phyloP scores from a whole-genome alignment of 257 asterid species.

The Capsicum chinense region DNA sequence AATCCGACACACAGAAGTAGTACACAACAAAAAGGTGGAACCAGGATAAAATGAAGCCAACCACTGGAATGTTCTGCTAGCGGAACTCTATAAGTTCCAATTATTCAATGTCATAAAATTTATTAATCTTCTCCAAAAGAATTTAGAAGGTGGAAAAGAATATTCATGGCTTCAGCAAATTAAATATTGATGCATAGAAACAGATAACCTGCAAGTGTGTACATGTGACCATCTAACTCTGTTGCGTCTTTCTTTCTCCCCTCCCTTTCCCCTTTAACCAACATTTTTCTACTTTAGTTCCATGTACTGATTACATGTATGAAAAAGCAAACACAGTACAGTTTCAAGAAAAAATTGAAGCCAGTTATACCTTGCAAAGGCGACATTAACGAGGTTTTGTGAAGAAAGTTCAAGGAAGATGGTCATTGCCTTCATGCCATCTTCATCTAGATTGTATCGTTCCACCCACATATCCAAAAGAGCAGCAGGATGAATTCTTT shows the following conservation, averaged over 20 bases:
- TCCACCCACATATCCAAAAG: conserved; percentile 50
- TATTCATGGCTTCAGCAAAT: background rate
- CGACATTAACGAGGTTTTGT: conserved; percentile 44
- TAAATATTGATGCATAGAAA: background rate
- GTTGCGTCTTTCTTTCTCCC: background rate
- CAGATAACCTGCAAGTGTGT: background rate
- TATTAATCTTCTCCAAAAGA: background rate
- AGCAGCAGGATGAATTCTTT: conserved; percentile 41
- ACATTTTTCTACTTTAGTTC: background rate
- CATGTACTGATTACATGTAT: background rate
- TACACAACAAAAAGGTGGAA: background rate
- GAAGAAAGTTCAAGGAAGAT: conserved; percentile 38
- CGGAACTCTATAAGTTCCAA: background rate
- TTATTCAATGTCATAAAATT: background rate
- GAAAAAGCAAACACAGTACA: background rate
- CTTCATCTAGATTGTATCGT: conserved; percentile 42
- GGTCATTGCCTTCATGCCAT: conserved; percentile 31
- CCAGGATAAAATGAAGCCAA: background rate
- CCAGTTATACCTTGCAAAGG: conserved; percentile 39
- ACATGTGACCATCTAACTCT: background rate
- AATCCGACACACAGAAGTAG: background rate
- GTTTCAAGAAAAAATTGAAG: background rate
- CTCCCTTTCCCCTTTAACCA: background rate
- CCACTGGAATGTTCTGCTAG: background rate
- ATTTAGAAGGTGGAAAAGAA: background rate